Base-by-base conservation (phyloP, 1,284 basidiomycete genomes). In the Psilocybe mexicana region DNA sequence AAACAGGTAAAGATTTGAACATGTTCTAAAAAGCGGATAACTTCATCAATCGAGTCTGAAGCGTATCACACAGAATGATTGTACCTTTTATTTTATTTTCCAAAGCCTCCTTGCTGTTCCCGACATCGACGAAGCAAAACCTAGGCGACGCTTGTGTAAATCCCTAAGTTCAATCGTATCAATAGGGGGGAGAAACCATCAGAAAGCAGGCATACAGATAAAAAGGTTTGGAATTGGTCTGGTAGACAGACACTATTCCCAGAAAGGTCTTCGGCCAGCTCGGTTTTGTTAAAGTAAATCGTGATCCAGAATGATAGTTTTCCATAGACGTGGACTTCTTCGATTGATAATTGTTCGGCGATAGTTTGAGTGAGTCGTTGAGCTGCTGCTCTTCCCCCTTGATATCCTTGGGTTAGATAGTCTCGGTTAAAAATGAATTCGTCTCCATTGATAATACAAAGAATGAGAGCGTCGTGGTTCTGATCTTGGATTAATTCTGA, bases 1-100 rank as follows among this genome's bases (percentile, higher is more conserved):
- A 93, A 87, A 58, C 81, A 80, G 46, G 82, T 77, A 69, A 86
- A 92, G n/a, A 89, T 87, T 70, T 87, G 81, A 40, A 93, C 72
- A 68, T 90, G 85, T 70, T 91, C 91, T 92, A 65, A 24, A 28
- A 38, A 4, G 35, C 10, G 6, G 30, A 3, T n/a, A 5, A 30
- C 40, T n/a, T 23, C 24, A 23, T 62, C 48, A 43, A 38, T 43
- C 23, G 43, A 33, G 52, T n/a, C 55, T 49, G 18, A 18, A 18
- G 18, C 52, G 43, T 42, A 49, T 60, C 2, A 46, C 25, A 7
- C 14, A 33, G 8, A 10, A 14, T 23, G 6, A n/a, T 40, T 71
- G 33, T 45, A 90, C 91, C 90, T 78, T 82, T 83, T 60, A 94
- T 88, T 73, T 94, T 94, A 26, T 77, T 75, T 66, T 87, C 85